Base-by-base conservation (phyloP, 2,329 filamentous ascomycete species). In the Ceratocystis albifundus region DNA sequence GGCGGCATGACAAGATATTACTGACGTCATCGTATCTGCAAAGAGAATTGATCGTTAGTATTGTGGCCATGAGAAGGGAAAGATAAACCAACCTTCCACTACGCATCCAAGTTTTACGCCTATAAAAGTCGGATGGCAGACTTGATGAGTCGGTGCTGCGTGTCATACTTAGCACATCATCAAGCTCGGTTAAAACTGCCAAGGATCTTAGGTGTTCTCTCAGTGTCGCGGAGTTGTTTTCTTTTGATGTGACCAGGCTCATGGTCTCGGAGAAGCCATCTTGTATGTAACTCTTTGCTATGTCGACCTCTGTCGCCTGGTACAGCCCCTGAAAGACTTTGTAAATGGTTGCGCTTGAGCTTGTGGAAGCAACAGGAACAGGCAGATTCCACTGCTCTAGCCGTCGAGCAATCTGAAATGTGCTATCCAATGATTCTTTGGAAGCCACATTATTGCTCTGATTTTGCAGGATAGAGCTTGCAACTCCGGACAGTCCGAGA, bases 331-430 rank as follows among this genome's bases (percentile, higher is more conserved):
- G 90, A 68, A 95, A 91, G 0, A 86, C 85, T 71, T 87, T 88
- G 76, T 95, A 96, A 0, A 93, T 78, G 0, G 84, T 86, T 2
- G 87, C 85, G 0, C 86, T 80, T 66, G 87, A 84, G 36, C 84
- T 86, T 12, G 81, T 78, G 62, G 81, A 83, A 2, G 80, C 77
- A 6, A 80, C 78, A 0, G 91, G 89, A 0, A 86, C 85, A 15
- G 89, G 88, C 22, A 97, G 80, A 73, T 96, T 92, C 94, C 94
- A 99, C 71, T 93, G 88, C 70, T 94, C 91, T 17, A 97, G 79
- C 70, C 88, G 88, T 68, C 89, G 84, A 22, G 92, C 91, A 4
- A 89, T 90, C 65, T 85, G 83, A 69, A 96, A 88, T 65, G 90
- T 90, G 69, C 82, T 88, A 61, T 90, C 87, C 6, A 88, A 78